These are phyloP conservation scores for Ceratocystis harringtonii DNA, from an alignment of 2,329 filamentous ascomycete genomes.

Conservation along the genomic window DNA sequence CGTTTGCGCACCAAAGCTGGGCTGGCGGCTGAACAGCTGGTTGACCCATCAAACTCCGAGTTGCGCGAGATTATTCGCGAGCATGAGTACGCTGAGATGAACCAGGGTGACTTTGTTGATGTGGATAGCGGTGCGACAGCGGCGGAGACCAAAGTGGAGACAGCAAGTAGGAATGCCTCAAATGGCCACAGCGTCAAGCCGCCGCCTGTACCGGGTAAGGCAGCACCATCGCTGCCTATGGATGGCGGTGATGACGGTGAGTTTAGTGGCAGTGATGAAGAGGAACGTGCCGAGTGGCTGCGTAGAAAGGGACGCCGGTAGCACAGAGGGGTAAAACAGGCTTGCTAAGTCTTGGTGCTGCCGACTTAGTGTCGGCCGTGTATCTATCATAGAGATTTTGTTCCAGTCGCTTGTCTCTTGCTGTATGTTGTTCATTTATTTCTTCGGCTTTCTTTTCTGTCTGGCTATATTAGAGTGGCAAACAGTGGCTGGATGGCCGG, in stretches of 20 bases:
- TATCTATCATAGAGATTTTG: neutral
- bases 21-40: constrained; percentile 55
- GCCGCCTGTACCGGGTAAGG: constrained; percentile 17
- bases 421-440: neutral
- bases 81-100: constrained; percentile 51
- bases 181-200: neutral
- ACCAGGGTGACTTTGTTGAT: constrained; percentile 42
- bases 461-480: neutral
- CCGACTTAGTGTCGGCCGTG: neutral
- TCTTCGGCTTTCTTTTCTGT: neutral
- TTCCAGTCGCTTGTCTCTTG: neutral
- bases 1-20: constrained; percentile 54
- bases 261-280: constrained; percentile 49
- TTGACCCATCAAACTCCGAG: constrained; percentile 52
- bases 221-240: constrained; percentile 17
- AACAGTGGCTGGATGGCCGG: neutral
- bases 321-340: neutral
- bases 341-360: neutral
- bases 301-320: constrained; percentile 27
- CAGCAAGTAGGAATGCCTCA: neutral
- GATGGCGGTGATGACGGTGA: constrained; percentile 41
- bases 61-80: constrained; percentile 50
- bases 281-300: constrained; percentile 48
- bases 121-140: constrained; percentile 20
- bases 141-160: neutral